phyloP scores from a whole-genome alignment of 2,329 filamentous ascomycete genomes.

The Coniosporium tulheliwenetii region DNA sequence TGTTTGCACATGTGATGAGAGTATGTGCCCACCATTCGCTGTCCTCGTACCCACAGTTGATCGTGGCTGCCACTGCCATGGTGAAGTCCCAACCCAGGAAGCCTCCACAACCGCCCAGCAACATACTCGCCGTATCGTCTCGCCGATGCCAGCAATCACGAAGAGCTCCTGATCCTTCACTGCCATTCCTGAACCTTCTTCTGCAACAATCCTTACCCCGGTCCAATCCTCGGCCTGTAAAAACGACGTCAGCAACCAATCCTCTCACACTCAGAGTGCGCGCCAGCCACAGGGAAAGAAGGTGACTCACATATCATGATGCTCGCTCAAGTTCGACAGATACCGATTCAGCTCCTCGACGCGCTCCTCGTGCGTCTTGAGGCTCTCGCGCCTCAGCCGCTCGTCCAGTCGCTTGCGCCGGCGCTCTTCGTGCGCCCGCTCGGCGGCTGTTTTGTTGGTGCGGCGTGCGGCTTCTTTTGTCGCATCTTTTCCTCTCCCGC shows the following conservation, averaged over 20 bases:
- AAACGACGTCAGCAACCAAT: not conserved
- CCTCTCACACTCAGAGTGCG: not conserved
- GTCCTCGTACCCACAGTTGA: too few species aligned
- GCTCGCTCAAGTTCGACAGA: conserved; percentile 79
- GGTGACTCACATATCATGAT: conserved; percentile 71
- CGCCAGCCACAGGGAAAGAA: not conserved
- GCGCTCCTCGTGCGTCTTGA: conserved; percentile 93
- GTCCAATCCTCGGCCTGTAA: conserved; percentile 1
- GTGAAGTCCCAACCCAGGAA: too few species aligned
- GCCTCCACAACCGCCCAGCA: too few species aligned
- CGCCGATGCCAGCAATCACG: too few species aligned
- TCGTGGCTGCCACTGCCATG: too few species aligned
- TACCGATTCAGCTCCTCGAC: conserved; percentile 95
- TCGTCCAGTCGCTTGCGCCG: conserved; percentile 71
- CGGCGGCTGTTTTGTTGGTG: conserved; percentile 61
- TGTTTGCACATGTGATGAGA: too few species aligned
- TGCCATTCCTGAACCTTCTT: too few species aligned
- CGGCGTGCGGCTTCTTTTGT: conserved; percentile 9
- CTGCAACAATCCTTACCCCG: not conserved
- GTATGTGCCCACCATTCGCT: too few species aligned
- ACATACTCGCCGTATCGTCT: too few species aligned
- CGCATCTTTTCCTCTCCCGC: conserved; percentile 9
- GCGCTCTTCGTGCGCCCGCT: conserved; percentile 66
- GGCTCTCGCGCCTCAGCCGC: conserved; percentile 64
- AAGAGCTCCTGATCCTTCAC: too few species aligned